Base-by-base conservation (phyloP, 129 eudicot species). In the Gnaphalium uliginosum region DNA sequence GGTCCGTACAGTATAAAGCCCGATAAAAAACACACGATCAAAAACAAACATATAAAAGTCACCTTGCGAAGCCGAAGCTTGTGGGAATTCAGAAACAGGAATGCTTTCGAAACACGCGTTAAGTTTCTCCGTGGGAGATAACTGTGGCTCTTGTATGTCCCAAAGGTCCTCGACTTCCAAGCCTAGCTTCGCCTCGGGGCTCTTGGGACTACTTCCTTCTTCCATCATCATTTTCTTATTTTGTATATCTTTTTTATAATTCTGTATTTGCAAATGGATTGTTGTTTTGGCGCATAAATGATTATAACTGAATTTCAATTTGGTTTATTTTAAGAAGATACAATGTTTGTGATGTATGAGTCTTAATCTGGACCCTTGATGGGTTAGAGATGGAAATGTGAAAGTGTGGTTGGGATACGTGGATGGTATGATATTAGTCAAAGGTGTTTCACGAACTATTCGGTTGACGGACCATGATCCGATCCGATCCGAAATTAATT, bases 141-240 rank as follows among this genome's bases (percentile, higher is more conserved):
- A 83, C 79, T 90, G 93, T 0, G 98, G 89, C 74, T 89, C 98
- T 11, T 86, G 91, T 23, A 70, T 46, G 33, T 94, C 98, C 98
- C 98, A 94, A 4, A 94, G 72, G 81, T 94, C 98, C 77, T 87
- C 97, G 17, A 94, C 98, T 71, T 84, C 85, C 85, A 85, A 71
- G 43, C 98, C 98, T 35, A 94, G 65, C 69, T 85, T 90, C 8
- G 98, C 98, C 68, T 94, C 98, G 25, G 98, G 97, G 72, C 96
- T 88, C 69, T 86, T 81, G 43, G 95, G 97, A 26, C 74, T 84
- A 32, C 71, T 83, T 66, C 84, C 82, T 8, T 72, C 87, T 70
- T 83, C 84, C 71, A 79, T 65, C 96, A 51, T 71, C 79, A 58
- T 81, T 54, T 63, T 25, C 15, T 66, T 18, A 68, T 37, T 4